phyloP scores from a whole-genome alignment of 164 flowering plant species.

The Sedum album region DNA sequence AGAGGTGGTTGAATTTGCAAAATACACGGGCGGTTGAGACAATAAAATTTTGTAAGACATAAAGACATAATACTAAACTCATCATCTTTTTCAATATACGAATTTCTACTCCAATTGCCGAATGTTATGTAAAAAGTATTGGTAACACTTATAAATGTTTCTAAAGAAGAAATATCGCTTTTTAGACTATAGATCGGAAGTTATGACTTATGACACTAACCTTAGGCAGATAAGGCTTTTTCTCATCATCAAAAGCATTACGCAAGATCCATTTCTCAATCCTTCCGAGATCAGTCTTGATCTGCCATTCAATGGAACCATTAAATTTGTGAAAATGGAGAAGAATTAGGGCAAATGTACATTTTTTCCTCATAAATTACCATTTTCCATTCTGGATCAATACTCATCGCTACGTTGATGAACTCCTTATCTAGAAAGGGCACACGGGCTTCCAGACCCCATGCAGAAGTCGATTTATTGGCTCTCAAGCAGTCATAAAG shows the following conservation, averaged over 20 bases:
- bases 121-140: no score
- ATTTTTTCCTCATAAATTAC: conserved; percentile 19
- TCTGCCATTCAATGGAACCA: conserved; percentile 26
- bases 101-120: no score
- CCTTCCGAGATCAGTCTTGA: conserved; percentile 72
- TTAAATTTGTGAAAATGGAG: not conserved
- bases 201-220: conserved; percentile 26
- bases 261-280: conserved; percentile 98
- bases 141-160: no score
- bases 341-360: not conserved
- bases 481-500: conserved; percentile 94
- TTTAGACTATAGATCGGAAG: not conserved
- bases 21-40: no score
- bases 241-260: conserved; percentile 93
- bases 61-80: no score
- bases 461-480: conserved; percentile 93
- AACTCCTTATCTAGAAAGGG: conserved; percentile 91
- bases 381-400: conserved; percentile 98
- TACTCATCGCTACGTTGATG: conserved; percentile 70
- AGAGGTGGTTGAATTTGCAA: no score
- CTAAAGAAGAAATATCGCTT: not conserved
- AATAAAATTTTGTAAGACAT: no score
- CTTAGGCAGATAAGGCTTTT: conserved; percentile 92
- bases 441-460: conserved; percentile 98
- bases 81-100: no score